phyloP scores from a whole-genome alignment of 768 basidiomycete species.

The Mrakia frigida region DNA sequence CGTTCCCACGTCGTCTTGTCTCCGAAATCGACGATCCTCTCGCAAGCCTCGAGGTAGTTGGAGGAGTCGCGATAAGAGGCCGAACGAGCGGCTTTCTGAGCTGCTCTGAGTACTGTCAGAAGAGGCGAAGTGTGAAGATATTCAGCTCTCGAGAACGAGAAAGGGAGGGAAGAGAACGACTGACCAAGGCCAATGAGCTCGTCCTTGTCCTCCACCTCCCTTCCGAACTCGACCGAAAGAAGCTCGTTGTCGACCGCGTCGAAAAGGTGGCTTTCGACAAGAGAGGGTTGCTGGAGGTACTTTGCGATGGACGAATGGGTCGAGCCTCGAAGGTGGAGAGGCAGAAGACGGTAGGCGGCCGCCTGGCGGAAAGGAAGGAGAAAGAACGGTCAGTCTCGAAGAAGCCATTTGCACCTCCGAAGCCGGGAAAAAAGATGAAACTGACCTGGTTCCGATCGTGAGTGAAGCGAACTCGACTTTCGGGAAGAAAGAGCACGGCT shows the following conservation, averaged over 20 bases:
- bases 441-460: slow-evolving; percentile 22
- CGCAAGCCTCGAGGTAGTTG: slow-evolving; percentile 6
- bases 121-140: too few relatives aligned
- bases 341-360: slow-evolving; percentile 7
- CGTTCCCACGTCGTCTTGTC: background rate
- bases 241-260: background rate
- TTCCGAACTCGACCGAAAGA: background rate
- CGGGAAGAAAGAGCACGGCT: background rate
- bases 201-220: background rate
- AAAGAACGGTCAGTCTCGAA: background rate
- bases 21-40: slow-evolving; percentile 3
- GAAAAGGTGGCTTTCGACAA: background rate
- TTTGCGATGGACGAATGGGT: background rate
- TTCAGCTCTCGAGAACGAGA: background rate
- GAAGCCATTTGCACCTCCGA: background rate
- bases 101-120: background rate
- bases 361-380: background rate
- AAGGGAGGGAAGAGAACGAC: background rate
- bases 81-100: slow-evolving; percentile 10
- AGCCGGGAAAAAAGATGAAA: background rate
- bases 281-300: background rate
- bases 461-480: slow-evolving; percentile 17
- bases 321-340: background rate
- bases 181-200: background rate
- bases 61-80: slow-evolving; percentile 10